Evolutionary conservation across 176 grass and related monocot species (phyloP), one percentile per base, ranked within the genome.

Genomic region (Carex kokanica): DNA sequence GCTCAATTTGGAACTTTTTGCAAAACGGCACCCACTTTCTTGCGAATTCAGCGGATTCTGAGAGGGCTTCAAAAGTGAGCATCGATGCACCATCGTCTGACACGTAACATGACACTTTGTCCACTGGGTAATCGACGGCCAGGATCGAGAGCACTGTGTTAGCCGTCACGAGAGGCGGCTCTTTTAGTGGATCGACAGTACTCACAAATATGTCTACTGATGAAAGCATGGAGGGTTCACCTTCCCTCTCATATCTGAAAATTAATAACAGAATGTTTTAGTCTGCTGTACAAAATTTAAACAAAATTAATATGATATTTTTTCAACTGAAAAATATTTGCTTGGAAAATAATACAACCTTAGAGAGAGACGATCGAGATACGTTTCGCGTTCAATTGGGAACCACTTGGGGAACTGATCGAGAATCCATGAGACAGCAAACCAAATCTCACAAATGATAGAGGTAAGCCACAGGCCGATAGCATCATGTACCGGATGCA

Each of bases 331-430:
- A 78, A 54, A 25, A 4, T 4, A 32, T 10, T 16, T 20, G 8
- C 16, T 70, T 78, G 2, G 14, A 31, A 75, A 78, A 55, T 29
- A 17, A 77, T 29, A 74, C 2, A 13, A 93, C 94, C 94, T 87
- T 40, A 94, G 87, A 2, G 95, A 86, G 31, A 99, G 93, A 45
- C 93, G 91, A 83, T 95, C 96, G 45, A 99, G 93, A 88, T 99
- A 99, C 18, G 96, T 99, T 88, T 99, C 96, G 0, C 96, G 86
- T 64, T 99, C 93, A 68, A 99, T 99, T 17, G 96, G 96, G 72
- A 89, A 95, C 96, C 96, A 99, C 84, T 99, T 99, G 66, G 96
- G 96, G 88, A 99, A 99, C 84, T 99, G 96, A 79, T 99, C 96
- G 20, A 99, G 96, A 70, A 99, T 95, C 96, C 96, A 99, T 14